These are phyloP conservation scores for Xanthoceras sorbifolium DNA, from an alignment of 345 rosid genomes.

Conservation along the genomic window DNA sequence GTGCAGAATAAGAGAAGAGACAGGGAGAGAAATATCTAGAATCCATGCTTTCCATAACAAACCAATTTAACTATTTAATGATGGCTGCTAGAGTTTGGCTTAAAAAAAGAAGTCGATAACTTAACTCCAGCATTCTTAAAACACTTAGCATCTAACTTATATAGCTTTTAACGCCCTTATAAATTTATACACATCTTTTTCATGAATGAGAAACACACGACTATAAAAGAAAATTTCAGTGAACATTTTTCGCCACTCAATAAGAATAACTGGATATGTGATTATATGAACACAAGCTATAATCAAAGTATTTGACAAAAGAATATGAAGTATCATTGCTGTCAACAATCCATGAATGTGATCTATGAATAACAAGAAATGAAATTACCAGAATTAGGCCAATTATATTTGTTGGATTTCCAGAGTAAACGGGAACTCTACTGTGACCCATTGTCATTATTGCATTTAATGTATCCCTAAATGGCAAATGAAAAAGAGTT, in stretches of 20 bases:
- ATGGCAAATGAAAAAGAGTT: slow-evolving; percentile 24
- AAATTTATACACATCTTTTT: not conserved
- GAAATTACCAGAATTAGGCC: slow-evolving; percentile 83
- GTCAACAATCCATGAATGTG: not conserved
- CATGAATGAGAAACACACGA: not conserved
- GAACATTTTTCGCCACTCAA: not conserved
- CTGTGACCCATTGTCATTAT: slow-evolving; percentile 95
- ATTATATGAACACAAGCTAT: not conserved
- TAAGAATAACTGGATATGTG: not conserved
- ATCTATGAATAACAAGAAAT: slow-evolving; percentile 10
- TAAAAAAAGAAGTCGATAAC: not conserved
- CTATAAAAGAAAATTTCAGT: not conserved
- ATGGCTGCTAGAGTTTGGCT: not conserved
- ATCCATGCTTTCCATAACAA: not conserved
- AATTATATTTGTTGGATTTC: slow-evolving; percentile 70
- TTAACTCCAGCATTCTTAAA: not conserved
- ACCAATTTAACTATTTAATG: not conserved
- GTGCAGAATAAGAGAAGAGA: not conserved
- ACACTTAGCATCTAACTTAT: not conserved
- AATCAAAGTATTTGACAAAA: slow-evolving; percentile 3
- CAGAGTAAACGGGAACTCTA: slow-evolving; percentile 85
- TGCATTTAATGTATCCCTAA: slow-evolving; percentile 77
- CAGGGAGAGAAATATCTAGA: not conserved
- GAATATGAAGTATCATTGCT: not conserved
- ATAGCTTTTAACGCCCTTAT: not conserved